These are phyloP conservation scores for Paralagenidium karlingii DNA, from an alignment of 352 stramenopile genomes.

Conservation along the genomic window DNA sequence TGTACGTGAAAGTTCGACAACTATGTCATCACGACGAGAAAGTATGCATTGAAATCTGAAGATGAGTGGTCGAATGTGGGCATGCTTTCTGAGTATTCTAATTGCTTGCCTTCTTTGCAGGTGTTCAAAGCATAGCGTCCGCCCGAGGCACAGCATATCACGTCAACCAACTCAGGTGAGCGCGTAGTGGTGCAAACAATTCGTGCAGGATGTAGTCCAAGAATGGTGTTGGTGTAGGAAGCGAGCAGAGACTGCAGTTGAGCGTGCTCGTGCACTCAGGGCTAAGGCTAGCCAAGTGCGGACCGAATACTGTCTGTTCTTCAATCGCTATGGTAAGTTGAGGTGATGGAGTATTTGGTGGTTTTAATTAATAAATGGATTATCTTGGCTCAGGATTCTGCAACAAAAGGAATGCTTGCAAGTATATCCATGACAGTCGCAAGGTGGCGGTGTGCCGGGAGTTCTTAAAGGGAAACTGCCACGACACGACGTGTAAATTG, in stretches of 20 bases:
- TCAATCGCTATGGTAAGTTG: conserved; percentile 66
- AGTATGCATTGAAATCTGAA: no score
- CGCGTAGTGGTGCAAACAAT: no score
- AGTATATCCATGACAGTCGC: conserved; percentile 75
- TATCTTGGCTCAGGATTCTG: conserved; percentile 37
- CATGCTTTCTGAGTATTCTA: no score
- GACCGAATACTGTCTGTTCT: conserved; percentile 73
- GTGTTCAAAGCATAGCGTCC: no score
- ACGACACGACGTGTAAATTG: conserved; percentile 38
- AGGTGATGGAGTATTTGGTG: not conserved
- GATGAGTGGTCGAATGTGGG: no score
- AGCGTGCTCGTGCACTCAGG: conserved; percentile 27
- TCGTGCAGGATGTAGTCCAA: no score
- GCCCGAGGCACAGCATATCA: no score
- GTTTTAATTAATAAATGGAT: not conserved
- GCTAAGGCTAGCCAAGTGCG: conserved; percentile 20
- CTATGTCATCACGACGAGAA: no score
- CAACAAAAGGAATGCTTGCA: conserved; percentile 69
- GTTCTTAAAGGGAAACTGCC: conserved; percentile 56
- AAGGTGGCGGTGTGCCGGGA: conserved; percentile 70
- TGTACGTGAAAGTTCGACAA: no score
- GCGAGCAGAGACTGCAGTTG: conserved; percentile 36
- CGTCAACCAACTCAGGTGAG: no score
- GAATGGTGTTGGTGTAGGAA: conserved; percentile 6
- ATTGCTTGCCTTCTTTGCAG: no score